Percentiles rank a stretch among this genome's conserved stretches.
These are phyloP conservation scores for Amphirosellinia nigrospora DNA, from an alignment of 495 filamentous ascomycete genomes.

Conservation along the genomic window DNA sequence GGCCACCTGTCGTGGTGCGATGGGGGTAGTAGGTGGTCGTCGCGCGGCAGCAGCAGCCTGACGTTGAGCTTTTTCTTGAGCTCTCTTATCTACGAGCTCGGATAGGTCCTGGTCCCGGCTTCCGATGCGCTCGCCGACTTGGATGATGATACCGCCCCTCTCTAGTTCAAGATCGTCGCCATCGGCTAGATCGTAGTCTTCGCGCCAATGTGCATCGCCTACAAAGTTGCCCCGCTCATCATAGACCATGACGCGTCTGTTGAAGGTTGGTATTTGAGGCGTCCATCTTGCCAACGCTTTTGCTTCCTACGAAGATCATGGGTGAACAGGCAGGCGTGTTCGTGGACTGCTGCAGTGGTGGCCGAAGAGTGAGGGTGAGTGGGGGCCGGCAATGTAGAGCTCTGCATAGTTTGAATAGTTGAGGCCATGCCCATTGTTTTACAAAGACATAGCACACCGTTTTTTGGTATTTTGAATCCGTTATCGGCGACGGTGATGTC, in stretches of 20 bases:
- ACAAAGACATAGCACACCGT: background rate
- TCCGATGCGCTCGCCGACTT: constrained; percentile 78
- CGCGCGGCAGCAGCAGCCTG: constrained; percentile 43
- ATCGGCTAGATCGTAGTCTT: constrained; percentile 65
- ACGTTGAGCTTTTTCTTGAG: constrained; percentile 55
- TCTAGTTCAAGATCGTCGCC: constrained; percentile 87
- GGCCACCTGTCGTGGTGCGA: constrained; percentile 17
- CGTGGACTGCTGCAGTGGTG: constrained; percentile 76
- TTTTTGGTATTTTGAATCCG: background rate
- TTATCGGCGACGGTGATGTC: background rate
- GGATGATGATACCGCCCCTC: constrained; percentile 71
- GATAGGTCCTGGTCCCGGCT: constrained; percentile 77
- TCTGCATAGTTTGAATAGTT: constrained; percentile 31
- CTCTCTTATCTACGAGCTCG: constrained; percentile 70
- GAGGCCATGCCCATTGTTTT: constrained; percentile 27
- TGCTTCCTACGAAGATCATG: constrained; percentile 83
- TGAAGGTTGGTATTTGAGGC: constrained; percentile 88
- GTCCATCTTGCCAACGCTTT: constrained; percentile 93
- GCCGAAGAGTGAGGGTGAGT: constrained; percentile 42
- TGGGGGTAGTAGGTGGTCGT: constrained; percentile 23
- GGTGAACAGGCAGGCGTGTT: constrained; percentile 85
- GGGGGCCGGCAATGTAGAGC: constrained; percentile 35
- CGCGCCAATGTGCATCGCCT: constrained; percentile 83
- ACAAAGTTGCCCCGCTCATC: constrained; percentile 80
- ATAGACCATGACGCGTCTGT: constrained; percentile 90